phyloP scores from a whole-genome alignment of 1,284 basidiomycete species.

The Cutaneotrichosporon sp. region DNA sequence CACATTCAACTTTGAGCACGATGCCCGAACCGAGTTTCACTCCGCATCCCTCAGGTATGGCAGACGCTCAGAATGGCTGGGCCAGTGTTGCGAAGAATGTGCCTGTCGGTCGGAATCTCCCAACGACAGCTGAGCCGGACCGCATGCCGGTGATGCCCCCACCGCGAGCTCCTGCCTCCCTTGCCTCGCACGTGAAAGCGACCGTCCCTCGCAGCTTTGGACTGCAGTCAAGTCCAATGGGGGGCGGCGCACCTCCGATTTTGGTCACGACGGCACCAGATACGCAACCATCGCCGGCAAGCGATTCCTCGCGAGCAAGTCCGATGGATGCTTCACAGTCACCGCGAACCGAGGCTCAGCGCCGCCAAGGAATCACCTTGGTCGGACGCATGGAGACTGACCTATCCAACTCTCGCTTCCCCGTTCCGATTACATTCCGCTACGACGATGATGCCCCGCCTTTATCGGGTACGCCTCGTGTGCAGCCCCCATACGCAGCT shows the following conservation, averaged over 20 bases:
- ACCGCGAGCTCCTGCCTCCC: not conserved
- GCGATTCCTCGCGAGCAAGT: not conserved
- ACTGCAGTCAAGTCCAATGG: not conserved
- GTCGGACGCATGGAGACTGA: conserved; percentile 38
- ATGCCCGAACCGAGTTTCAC: not conserved
- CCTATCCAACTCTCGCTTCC: conserved; percentile 29
- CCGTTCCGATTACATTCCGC: conserved; percentile 42
- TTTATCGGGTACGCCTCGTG: not conserved
- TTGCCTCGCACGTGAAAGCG: not conserved
- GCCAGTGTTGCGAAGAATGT: not conserved
- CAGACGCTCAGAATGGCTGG: not conserved
- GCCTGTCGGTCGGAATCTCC: not conserved
- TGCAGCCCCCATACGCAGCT: not conserved
- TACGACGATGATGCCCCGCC: not conserved
- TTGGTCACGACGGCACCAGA: not conserved
- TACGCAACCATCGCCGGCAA: not conserved
- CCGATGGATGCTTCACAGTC: not conserved
- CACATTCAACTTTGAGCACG: not conserved
- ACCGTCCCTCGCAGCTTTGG: not conserved
- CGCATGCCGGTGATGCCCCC: not conserved
- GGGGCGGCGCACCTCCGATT: not conserved
- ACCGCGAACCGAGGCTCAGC: not conserved
- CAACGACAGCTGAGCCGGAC: not conserved
- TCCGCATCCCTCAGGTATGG: not conserved
- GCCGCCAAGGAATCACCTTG: conserved; percentile 8